Evolutionary conservation across 257 asterid species (phyloP), one percentile per base, ranked within the genome.

Genomic region (Salvia splendens): DNA sequence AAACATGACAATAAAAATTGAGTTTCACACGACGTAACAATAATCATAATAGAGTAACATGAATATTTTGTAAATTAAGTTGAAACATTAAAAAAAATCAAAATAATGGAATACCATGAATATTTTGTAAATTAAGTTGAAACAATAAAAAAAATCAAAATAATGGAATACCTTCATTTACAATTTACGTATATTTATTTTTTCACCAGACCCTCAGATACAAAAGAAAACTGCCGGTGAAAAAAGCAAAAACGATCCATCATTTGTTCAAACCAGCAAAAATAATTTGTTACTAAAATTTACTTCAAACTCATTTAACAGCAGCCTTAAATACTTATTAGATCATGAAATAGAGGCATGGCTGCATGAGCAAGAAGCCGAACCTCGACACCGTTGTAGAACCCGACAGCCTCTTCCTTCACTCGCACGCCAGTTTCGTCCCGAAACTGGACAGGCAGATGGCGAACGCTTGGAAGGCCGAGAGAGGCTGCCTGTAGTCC

Each of bases 401-500:
- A 10, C 33, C 15, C 57, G 67, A 28, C 46, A 40, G 2, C 47
- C 17, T 11, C 15, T 2, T 12, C 32, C 17, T 42, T 28, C 20
- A 86, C 69, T 89, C 98, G 43, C 98, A 92, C 16, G 95, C 98
- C 77, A 92, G 77, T 72, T 93, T 93, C 0, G 97, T 88, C 51
- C 99, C 99, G 52, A 93, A 93, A 65, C 99, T 90, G 47, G 96
- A 86, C 70, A 93, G 78, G 78, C 99, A 93, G 70, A 93, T 88
- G 14, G 98, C 97, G 6, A 93, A 93, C 0, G 98, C 97, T 71
- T 89, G 94, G 76, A 93, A 92, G 15, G 97, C 91, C 0, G 99
- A 93, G 42, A 93, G 81, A 41, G 99, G 99, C 75, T 81, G 86
- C 75, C 90, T 70, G 53, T 75, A 93, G 69, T 93, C 97, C 97